Evolutionary conservation across 768 basidiomycete species (phyloP).

Genomic region (Suillus occidentalis): DNA sequence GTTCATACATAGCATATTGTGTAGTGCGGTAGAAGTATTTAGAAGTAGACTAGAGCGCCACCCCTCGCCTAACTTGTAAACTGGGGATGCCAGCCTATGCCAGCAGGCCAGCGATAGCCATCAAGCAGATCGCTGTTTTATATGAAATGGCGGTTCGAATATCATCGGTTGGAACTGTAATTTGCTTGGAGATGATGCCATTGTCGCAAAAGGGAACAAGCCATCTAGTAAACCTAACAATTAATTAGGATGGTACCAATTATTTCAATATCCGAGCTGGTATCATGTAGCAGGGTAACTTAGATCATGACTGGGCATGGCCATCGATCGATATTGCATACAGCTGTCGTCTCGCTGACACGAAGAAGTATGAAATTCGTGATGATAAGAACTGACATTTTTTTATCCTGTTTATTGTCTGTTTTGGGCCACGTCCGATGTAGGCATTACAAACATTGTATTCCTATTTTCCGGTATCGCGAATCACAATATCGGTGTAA

Average conservation of each 20-base stretch:
- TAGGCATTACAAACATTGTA: no score
- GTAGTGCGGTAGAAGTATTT: slow-evolving; percentile 2
- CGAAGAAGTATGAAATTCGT: neutral
- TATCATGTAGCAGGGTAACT: neutral
- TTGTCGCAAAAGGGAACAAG: neutral
- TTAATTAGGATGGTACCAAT: neutral
- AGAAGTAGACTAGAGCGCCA: neutral
- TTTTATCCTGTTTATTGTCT: no score
- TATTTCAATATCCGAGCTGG: neutral
- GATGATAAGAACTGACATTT: neutral
- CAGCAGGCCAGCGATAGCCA: neutral
- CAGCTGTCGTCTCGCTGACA: neutral
- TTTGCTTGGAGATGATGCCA: neutral
- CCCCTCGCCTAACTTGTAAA: neutral
- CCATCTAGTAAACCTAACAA: neutral
- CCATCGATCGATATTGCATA: neutral
- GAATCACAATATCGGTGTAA: no score
- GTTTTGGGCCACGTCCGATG: no score
- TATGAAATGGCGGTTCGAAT: neutral
- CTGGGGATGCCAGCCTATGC: neutral
- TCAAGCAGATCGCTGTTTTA: neutral
- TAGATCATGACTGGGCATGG: no score
- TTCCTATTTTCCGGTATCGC: no score
- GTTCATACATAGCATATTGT: slow-evolving; percentile 6
- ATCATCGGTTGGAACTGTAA: neutral